A percentile compares a stretch with the other conserved stretches of the same genome.
Conservation (phyloP, 352 stramenopile species). For the Phytophthora sp. region DNA sequence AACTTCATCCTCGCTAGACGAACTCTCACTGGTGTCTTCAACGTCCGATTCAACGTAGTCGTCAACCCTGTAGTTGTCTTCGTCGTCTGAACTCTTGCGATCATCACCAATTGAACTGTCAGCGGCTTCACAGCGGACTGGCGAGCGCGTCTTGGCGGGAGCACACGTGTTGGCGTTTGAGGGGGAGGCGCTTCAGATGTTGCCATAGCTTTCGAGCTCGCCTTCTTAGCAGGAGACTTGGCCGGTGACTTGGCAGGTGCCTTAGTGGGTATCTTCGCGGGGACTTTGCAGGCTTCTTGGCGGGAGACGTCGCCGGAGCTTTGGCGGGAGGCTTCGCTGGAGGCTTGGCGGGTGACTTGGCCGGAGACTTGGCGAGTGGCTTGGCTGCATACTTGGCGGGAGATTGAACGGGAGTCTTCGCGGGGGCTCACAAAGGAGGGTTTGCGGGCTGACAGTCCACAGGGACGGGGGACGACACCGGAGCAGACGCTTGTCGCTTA, state of each 20-base stretch:
- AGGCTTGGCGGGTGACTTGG: neutral
- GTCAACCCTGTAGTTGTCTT: neutral
- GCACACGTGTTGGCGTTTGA: no score
- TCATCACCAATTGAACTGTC: neutral
- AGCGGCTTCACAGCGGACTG: no score
- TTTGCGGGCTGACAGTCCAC: no score
- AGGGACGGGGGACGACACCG: neutral
- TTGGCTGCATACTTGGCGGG: no score
- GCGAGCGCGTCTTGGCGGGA: no score
- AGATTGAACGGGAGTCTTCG: no score
- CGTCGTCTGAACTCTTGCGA: no score
- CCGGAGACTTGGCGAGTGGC: neutral
- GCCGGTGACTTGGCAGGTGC: neutral
- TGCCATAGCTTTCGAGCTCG: no score
- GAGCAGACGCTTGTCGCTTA: neutral
- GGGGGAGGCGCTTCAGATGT: no score
- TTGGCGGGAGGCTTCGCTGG: neutral
- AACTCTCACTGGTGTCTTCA: neutral
- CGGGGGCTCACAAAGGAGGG: no score
- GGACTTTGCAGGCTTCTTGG: no score
- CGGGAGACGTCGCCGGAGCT: neutral
- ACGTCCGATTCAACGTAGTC: neutral
- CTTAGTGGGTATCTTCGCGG: no score
- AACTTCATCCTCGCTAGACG: neutral
- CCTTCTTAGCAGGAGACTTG: neutral